Conservation (phyloP, 2,329 filamentous ascomycete species). For the Septoria linicola region DNA sequence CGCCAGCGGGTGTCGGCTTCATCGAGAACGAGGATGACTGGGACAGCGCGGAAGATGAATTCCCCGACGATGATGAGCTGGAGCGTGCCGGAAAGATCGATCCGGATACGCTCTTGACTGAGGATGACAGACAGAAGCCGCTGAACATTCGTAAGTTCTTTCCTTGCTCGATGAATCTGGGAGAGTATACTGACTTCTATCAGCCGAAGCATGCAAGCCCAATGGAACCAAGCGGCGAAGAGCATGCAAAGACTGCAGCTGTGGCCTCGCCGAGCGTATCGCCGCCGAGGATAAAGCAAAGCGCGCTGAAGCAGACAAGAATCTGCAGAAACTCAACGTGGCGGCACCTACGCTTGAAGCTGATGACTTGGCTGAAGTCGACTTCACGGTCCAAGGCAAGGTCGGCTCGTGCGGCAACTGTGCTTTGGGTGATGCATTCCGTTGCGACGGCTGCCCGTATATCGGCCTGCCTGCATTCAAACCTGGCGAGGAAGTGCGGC, state of each 20-base stretch:
- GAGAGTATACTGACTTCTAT: background rate
- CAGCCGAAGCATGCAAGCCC: constrained; percentile 82
- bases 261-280: constrained; percentile 81
- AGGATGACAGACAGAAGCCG: constrained; percentile 76
- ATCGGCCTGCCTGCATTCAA: constrained; percentile 94
- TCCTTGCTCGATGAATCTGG: background rate
- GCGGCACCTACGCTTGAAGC: constrained; percentile 59
- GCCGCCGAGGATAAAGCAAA: constrained; percentile 78
- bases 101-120: constrained; percentile 81
- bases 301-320: constrained; percentile 62
- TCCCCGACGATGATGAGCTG: constrained; percentile 44
- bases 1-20: constrained; percentile 63
- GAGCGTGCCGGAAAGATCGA: constrained; percentile 80
- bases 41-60: constrained; percentile 49
- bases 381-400: constrained; percentile 97
- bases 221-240: constrained; percentile 79
- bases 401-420: constrained; percentile 94
- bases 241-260: constrained; percentile 97
- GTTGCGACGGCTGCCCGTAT: constrained; percentile 70
- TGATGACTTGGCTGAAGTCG: constrained; percentile 82
- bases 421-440: constrained; percentile 79
- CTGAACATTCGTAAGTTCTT: constrained; percentile 67
- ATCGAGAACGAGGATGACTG: constrained; percentile 64
- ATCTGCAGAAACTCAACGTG: constrained; percentile 53
- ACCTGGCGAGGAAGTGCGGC: constrained; percentile 86